Percentiles rank a stretch among this genome's conserved stretches.
These are phyloP conservation scores for Serendipita sp. DNA, from an alignment of 768 basidiomycete species.

Conservation along the genomic window DNA sequence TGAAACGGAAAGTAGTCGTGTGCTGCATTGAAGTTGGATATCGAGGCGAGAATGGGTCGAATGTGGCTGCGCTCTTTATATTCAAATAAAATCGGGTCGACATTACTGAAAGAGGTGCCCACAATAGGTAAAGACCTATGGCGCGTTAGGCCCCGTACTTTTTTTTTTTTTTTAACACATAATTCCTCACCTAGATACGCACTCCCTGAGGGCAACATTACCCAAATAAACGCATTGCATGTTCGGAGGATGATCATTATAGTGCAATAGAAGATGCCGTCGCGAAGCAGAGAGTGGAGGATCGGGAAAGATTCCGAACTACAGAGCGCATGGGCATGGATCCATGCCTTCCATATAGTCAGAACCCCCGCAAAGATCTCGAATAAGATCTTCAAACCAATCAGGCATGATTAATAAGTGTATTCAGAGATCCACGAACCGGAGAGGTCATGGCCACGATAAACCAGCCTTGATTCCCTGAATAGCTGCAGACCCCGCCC, in stretches of 20 bases:
- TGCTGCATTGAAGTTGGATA: neutral
- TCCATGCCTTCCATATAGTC: neutral
- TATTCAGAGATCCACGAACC: neutral
- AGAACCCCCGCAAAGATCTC: neutral
- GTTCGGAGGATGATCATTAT: neutral
- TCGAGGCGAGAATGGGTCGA: neutral
- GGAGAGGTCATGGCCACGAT: conserved; percentile 1
- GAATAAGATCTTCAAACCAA: neutral
- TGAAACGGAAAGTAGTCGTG: no score
- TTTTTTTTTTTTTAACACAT: neutral
- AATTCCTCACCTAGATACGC: neutral
- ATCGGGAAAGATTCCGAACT: neutral
- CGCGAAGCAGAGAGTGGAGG: neutral
- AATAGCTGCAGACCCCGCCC: neutral
- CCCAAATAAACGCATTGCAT: conserved; percentile 1
- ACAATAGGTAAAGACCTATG: neutral
- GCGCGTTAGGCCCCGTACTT: neutral
- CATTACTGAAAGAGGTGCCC: conserved; percentile 1
- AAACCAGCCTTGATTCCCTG: neutral
- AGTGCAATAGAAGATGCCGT: conserved; percentile 2
- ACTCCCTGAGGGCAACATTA: neutral
- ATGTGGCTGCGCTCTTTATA: neutral
- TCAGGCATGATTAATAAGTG: neutral
- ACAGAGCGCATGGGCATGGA: neutral
- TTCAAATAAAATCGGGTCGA: neutral